phyloP scores from a whole-genome alignment of 768 basidiomycete species.

The Lentinula guzmanii region DNA sequence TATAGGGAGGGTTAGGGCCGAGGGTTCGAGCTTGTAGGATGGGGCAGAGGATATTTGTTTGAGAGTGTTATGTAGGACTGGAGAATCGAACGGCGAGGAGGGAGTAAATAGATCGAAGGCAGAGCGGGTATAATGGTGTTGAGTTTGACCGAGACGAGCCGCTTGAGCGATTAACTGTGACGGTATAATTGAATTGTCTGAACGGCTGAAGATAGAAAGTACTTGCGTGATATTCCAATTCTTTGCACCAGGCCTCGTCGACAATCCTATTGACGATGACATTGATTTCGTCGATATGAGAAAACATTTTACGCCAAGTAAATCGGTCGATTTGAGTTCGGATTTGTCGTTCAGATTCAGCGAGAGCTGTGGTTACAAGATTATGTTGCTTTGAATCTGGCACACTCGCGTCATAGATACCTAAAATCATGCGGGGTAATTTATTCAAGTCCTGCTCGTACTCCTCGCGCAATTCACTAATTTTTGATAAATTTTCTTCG shows the following conservation, averaged over 20 bases:
- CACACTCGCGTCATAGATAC: slow-evolving; percentile 8
- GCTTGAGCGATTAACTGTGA: slow-evolving; percentile 60
- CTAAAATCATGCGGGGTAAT: slow-evolving; percentile 32
- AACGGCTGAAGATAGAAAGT: neutral
- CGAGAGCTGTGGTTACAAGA: slow-evolving; percentile 28
- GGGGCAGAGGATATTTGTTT: slow-evolving; percentile 46
- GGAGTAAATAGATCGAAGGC: slow-evolving; percentile 33
- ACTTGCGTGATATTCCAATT: slow-evolving; percentile 46
- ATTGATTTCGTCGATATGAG: slow-evolving; percentile 41
- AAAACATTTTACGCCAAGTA: slow-evolving; percentile 41
- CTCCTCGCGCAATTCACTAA: slow-evolving; percentile 28
- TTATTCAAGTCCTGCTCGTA: slow-evolving; percentile 33
- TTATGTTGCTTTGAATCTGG: neutral
- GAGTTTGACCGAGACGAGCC: slow-evolving; percentile 47
- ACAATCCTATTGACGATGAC: slow-evolving; percentile 29
- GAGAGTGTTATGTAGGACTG: slow-evolving; percentile 53
- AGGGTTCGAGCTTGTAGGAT: slow-evolving; percentile 35
- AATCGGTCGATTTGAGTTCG: slow-evolving; percentile 33
- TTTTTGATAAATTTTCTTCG: slow-evolving; percentile 25
- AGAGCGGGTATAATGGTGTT: slow-evolving; percentile 34
- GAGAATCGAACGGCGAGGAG: slow-evolving; percentile 39
- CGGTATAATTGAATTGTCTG: neutral
- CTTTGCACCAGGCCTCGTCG: slow-evolving; percentile 34
- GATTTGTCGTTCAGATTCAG: slow-evolving; percentile 30
- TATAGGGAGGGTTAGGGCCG: slow-evolving; percentile 46